A percentile compares a stretch with the other conserved stretches of the same genome.
These are phyloP conservation scores for Astrothelium subdiscretum DNA, from an alignment of 495 filamentous ascomycete genomes.

Conservation along the genomic window DNA sequence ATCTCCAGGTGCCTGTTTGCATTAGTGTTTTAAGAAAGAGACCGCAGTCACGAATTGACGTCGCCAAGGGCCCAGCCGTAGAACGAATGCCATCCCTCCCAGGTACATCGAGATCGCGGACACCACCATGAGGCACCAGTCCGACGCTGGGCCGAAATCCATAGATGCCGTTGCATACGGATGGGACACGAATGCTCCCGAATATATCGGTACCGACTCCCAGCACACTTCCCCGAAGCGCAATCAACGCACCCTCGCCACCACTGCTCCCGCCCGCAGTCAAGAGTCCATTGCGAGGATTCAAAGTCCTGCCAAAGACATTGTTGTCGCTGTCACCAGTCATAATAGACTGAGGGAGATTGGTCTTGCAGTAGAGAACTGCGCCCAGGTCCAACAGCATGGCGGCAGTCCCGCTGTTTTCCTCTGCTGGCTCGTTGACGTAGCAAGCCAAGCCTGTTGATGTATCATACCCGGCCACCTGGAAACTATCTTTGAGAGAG, in stretches of 20 bases:
- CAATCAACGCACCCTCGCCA: slow-evolving; percentile 38
- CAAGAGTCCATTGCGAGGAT: slow-evolving; percentile 27
- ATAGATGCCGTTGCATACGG: slow-evolving; percentile 52
- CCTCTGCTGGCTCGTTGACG: slow-evolving; percentile 37
- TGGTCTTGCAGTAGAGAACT: slow-evolving; percentile 9
- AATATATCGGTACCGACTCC: slow-evolving; percentile 57
- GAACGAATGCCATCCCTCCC: slow-evolving; percentile 28
- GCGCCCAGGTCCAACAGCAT: slow-evolving; percentile 7
- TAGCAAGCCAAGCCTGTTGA: slow-evolving; percentile 48
- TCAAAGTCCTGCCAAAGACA: slow-evolving; percentile 31
- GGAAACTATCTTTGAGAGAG: slow-evolving; percentile 40
- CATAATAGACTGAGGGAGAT: slow-evolving; percentile 30
- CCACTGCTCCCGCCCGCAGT: slow-evolving; percentile 51
- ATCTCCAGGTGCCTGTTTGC: slow-evolving; percentile 33
- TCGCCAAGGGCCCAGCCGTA: slow-evolving; percentile 29
- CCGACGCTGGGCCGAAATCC: slow-evolving; percentile 44
- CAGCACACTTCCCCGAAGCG: slow-evolving; percentile 26
- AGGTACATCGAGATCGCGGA: slow-evolving; percentile 23
- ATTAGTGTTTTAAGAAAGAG: slow-evolving; percentile 36
- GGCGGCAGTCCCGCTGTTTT: slow-evolving; percentile 38
- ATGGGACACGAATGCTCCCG: slow-evolving; percentile 56
- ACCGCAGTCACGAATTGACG: slow-evolving; percentile 26
- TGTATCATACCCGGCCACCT: slow-evolving; percentile 45
- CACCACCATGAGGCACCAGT: slow-evolving; percentile 43
- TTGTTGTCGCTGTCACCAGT: slow-evolving; percentile 33